Evolutionary conservation across 78 protist species (phyloP), one percentile per base, ranked within the genome.

Genomic region (Acrasis kona): DNA sequence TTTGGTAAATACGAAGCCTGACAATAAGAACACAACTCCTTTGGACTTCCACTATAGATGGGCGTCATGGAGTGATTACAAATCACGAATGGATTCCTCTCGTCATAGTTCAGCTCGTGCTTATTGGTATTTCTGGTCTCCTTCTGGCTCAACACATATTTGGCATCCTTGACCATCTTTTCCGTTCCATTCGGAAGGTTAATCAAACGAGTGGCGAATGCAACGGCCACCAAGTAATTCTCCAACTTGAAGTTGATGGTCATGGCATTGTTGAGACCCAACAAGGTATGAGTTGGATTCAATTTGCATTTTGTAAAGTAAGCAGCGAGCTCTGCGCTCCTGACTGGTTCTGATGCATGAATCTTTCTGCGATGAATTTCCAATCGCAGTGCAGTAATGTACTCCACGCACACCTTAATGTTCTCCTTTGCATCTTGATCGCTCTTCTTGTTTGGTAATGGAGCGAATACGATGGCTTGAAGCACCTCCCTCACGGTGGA

Each of bases 221-320:
- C 64, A 3, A 84, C 79, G 27, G 95, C 95, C 8, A 72, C 27
- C 30, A 27, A 31, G 39, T 42, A 83, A 85, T 91, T 84, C 72
- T 92, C 84, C 41, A 78, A 31, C 74, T 87, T 89, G 66, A 19
- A 81, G 30, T 76, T 41, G 6, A 39, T n/a, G 28, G 39, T 76
- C 95, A 94, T 91, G 37, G 94, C 94, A 3, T 91, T 70, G 37
- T 92, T 78, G 30, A 93, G 77, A 57, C 83, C 12, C 41, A 95
- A 84, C 10, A 80, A 28, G 73, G 91, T 28, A 74, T 95, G 98
- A 28, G 78, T 41, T 27, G 91, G 79, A 75, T 89, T 88, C 30
- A 96, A 39, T 39, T 93, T 79, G 84, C 96, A 91, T 90, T 96
- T 95, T 3, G 97, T 91, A 42, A 96, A 92, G 74, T 92, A 94